Evolutionary conservation across 768 basidiomycete species (phyloP), one percentile per base, ranked within the genome.

Genomic region (Myochromella boudieri): DNA sequence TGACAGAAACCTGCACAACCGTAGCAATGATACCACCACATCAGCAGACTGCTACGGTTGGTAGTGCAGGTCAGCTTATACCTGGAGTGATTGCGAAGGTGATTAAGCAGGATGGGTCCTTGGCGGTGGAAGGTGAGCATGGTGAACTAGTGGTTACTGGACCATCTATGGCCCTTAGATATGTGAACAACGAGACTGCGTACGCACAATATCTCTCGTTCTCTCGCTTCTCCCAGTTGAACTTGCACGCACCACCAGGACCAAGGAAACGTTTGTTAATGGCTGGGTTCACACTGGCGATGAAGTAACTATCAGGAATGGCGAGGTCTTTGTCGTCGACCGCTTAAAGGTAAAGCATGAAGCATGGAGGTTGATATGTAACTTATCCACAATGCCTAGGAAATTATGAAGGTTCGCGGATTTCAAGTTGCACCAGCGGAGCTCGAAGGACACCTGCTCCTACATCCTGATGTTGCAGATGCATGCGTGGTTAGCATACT

Each of bases 201-300:
- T 86, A 59, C 42, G 81, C 69, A 8, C n/a, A 9, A 7, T 41
- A 48, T 50, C 12, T 36, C 20, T 20, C 7, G 1, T 7, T 22
- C 12, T 17, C 8, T 32, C 33, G 5, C 22, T 8, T 20, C 38
- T 17, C 31, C 39, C 1, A 1, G 10, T 28, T 15, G 31, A 15
- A 46, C 22, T 22, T 24, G 42, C n/a, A 34, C 14, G 22, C n/a
- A 17, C 25, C 27, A 26, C 15, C 46, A 87, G 84, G 11, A 82
- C 84, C 2, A 75, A 74, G 38, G 82, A 85, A 56, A 80, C 84
- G 1, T 86, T 85, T 55, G 60, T 78, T 5, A 68, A 82, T 51
- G 82, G 72, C 24, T 83, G 84, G 84, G 77, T 86, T 20, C 76
- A 75, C 26, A 87, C 84, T 0, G 85, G 85, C 1, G 85, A 87